Evolutionary conservation across 371 early-diverging fungal species (phyloP), one percentile per base, ranked within the genome.

Genomic region (Mucor irregularis): DNA sequence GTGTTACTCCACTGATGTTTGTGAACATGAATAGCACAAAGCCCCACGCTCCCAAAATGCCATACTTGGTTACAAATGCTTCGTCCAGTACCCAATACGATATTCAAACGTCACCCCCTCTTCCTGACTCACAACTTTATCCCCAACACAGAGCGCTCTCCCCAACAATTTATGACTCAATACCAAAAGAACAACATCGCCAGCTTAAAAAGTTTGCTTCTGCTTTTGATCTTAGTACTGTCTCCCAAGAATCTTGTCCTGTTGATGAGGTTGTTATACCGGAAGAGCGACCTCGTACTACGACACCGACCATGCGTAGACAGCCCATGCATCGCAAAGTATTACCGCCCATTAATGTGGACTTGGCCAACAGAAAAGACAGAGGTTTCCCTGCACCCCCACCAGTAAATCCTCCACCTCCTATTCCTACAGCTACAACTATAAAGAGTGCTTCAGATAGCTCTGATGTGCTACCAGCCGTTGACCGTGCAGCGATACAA

Each of bases 221-320:
- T 16, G 64, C 69, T 25, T 40, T 61, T 34, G 69, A 68, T 33
- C 55, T 68, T 13, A 64, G 65, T 34, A 54, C 44, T 4, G 21
- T 31, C 8, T 57, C 68, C 2, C 46, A 37, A 26, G 64, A 56
- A 13, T 22, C 45, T 21, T 35, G 13, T 28, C 46, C 24, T n/a
- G n/a, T 9, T 28, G 7, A 30, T 3, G 42, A 52, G 7, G 5
- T 10, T 7, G 49, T 57, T 3, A 17, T 26, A 35, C 31, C 28
- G 8, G 60, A 56, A 16, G 66, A 65, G 24, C 31, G 66, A 22
- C 61, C 66, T 8, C 43, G 66, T 35, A 61, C 66, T 5, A 51
- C 66, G 0, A 66, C 62, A 19, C 66, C 66, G 4, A 66, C 66
- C 14, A 50, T 50, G 47, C 53, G 45, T 42, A 49, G 62, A 30